Percentiles rank a stretch among this genome's conserved stretches.
Evolutionary conservation across 129 eudicot species (phyloP).

Genomic region (Lonicera japonica): DNA sequence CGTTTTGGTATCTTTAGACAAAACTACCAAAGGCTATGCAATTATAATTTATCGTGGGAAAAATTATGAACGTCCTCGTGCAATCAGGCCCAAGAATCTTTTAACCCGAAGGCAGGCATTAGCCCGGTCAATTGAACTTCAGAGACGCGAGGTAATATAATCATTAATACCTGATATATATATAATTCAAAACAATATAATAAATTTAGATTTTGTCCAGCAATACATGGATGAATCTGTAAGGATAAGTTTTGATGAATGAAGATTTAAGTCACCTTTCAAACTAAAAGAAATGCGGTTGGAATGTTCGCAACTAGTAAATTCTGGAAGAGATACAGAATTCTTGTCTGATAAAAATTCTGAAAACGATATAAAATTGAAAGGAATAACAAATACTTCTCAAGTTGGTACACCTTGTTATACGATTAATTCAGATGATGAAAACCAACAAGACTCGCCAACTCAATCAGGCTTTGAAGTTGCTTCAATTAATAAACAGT

Average conservation of each 20-base stretch:
- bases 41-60: constrained; percentile 91
- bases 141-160: constrained; percentile 68
- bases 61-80: constrained; percentile 62
- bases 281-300: too few relatives aligned
- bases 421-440: too few relatives aligned
- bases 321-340: too few relatives aligned
- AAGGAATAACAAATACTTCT: too few relatives aligned
- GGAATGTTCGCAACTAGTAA: too few relatives aligned
- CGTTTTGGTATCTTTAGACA: constrained; percentile 80
- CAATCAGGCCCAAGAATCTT: constrained; percentile 67
- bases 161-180: not conserved
- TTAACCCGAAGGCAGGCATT: constrained; percentile 87
- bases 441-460: too few relatives aligned
- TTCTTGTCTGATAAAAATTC: too few relatives aligned
- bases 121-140: constrained; percentile 91
- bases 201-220: too few relatives aligned
- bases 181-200: not conserved
- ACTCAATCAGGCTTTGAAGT: too few relatives aligned
- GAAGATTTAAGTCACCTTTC: not conserved
- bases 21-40: constrained; percentile 69
- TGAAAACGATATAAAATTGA: too few relatives aligned
- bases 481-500: too few relatives aligned
- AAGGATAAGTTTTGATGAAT: not conserved
- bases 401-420: too few relatives aligned
- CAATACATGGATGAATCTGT: not conserved